phyloP scores from a whole-genome alignment of 2,329 filamentous ascomycete species.

The Colletotrichum shisoi region DNA sequence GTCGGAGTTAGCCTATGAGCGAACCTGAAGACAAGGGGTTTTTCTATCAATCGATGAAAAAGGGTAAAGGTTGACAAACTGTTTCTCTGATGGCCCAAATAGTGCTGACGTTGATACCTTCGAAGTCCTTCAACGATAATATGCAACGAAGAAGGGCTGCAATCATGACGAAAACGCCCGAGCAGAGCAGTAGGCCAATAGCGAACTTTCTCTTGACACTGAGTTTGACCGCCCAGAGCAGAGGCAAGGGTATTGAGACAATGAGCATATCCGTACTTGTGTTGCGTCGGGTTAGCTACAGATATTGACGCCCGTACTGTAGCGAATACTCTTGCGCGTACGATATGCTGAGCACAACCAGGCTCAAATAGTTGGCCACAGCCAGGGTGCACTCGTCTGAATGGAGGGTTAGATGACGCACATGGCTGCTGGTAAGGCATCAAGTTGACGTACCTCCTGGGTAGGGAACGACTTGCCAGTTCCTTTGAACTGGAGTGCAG shows the following conservation, averaged over 20 bases:
- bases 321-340: conserved; percentile 38
- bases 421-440: rapidly evolving
- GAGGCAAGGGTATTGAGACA: conserved; percentile 52
- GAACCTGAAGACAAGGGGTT: neutral
- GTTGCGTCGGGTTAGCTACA: neutral
- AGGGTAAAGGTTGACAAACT: conserved; percentile 40
- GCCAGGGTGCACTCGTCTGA: conserved; percentile 48
- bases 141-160: conserved; percentile 54
- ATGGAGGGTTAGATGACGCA: neutral
- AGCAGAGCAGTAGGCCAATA: conserved; percentile 52
- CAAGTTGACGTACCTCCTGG: conserved; percentile 47
- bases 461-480: conserved; percentile 54
- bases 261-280: conserved; percentile 53
- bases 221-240: conserved; percentile 53
- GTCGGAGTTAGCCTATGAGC: neutral
- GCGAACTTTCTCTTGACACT: conserved; percentile 50
- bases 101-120: conserved; percentile 51
- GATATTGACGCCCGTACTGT: too few relatives aligned
- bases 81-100: conserved; percentile 57
- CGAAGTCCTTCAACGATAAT: conserved; percentile 48
- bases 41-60: neutral
- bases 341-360: conserved; percentile 51
- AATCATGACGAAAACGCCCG: conserved; percentile 55
- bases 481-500: conserved; percentile 50
- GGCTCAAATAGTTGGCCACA: conserved; percentile 50